A percentile compares a stretch with the other conserved stretches of the same genome.
These are phyloP conservation scores for Trichoderma gamsii DNA, from an alignment of 495 filamentous ascomycete genomes.

Conservation along the genomic window DNA sequence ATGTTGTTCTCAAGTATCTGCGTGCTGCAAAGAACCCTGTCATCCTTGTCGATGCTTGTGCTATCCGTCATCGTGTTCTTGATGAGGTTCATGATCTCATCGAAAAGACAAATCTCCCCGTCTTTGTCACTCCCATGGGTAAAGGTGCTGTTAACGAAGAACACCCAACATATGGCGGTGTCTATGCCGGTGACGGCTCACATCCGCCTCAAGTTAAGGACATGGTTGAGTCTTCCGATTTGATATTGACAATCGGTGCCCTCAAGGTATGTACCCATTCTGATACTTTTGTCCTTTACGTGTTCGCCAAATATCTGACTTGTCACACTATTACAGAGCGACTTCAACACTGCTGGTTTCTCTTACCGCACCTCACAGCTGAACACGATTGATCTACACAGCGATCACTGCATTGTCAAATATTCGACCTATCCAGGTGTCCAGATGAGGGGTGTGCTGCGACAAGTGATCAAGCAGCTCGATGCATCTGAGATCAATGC, in stretches of 20 bases:
- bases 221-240: slow-evolving; percentile 70
- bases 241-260: slow-evolving; percentile 76
- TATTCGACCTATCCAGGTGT: slow-evolving; percentile 81
- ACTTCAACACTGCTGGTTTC: slow-evolving; percentile 91
- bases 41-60: slow-evolving; percentile 87
- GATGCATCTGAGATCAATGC: slow-evolving; percentile 51
- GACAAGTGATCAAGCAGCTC: slow-evolving; percentile 58
- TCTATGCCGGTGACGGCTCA: slow-evolving; percentile 80
- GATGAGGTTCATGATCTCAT: slow-evolving; percentile 74
- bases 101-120: slow-evolving; percentile 67
- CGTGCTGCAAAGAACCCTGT: slow-evolving; percentile 70
- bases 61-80: slow-evolving; percentile 70
- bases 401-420: slow-evolving; percentile 63
- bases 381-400: slow-evolving; percentile 85
- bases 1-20: slow-evolving; percentile 70
- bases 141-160: slow-evolving; percentile 83
- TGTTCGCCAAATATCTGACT: slow-evolving; percentile 22
- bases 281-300: not conserved
- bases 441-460: slow-evolving; percentile 80
- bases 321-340: slow-evolving; percentile 38
- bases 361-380: slow-evolving; percentile 76
- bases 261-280: slow-evolving; percentile 39
- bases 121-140: slow-evolving; percentile 88
- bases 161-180: slow-evolving; percentile 69
- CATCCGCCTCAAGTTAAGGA: slow-evolving; percentile 58